Evolutionary conservation across 345 rosid species (phyloP), one percentile per base, ranked within the genome.

Genomic region (Salix dunnii): DNA sequence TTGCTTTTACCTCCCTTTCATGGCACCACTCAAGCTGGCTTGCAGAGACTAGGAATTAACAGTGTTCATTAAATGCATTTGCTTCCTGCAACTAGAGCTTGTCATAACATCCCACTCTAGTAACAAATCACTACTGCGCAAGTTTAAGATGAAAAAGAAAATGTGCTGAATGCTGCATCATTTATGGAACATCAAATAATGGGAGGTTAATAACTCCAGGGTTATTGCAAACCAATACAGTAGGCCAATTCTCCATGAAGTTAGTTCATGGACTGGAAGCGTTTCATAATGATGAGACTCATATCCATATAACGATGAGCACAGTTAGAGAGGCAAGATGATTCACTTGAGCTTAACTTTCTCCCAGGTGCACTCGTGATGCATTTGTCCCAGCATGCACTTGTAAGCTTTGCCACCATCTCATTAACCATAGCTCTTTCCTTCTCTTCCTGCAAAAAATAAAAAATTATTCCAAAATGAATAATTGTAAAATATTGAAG

Each of bases 371-470:
- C 78, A 27, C 91, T 76, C 1, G 91, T 91, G 61, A 93, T 84
- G 79, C 99, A 96, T 65, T 96, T 96, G 85, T 96, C 99, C 98
- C 99, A 96, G 81, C 98, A 96, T n/a, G 74, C 84, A 53, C 87
- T 90, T 3, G 98, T 92, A 35, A 92, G 86, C 87, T 92, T 92
- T 14, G 92, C 84, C 76, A 96, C 89, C 89, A 88, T 83, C 88
- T 93, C 95, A 36, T 88, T 89, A 53, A 87, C 87, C 97, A 90
- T 92, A 3, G 97, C 98, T 63, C 83, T 92, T 68, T 96, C 92
- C 82, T 91, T 85, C 75, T 96, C 97, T 92, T 93, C 91, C 98
- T 94, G 88, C 82, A 83, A 48, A 46, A 55, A 46, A 18, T 17
- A 13, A 51, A 60, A 69, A 58, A 10, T 70, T 43, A 69, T 77